Percentiles rank a stretch among this genome's conserved stretches.
These are phyloP conservation scores for Candida sp. DNA, from an alignment of 1,139 yeast genomes.

Conservation along the genomic window DNA sequence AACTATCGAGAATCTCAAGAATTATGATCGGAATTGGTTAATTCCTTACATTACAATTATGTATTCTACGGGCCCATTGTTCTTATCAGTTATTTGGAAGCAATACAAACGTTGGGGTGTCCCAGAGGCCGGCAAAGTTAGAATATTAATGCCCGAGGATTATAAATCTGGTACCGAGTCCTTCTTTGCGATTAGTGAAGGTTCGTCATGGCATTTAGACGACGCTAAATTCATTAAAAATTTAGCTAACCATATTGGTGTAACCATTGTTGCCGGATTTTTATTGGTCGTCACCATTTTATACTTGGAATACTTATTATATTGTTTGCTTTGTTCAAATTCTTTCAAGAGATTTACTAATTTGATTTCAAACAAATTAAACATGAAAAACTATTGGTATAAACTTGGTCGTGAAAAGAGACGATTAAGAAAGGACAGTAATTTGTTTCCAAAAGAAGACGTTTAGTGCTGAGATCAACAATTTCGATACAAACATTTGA, in stretches of 20 bases:
- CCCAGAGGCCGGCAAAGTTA: constrained; percentile 59
- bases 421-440: constrained; percentile 55
- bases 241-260: constrained; percentile 65
- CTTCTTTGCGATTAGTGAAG: constrained; percentile 70
- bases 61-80: constrained; percentile 92
- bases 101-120: constrained; percentile 80
- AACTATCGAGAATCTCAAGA: constrained; percentile 60
- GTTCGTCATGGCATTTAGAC: constrained; percentile 87
- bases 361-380: constrained; percentile 7
- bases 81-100: constrained; percentile 83
- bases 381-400: constrained; percentile 6
- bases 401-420: constrained; percentile 17
- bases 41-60: constrained; percentile 89
- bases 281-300: constrained; percentile 54
- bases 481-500: too few relatives aligned
- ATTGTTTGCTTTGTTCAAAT: constrained; percentile 38
- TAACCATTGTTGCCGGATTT: constrained; percentile 70
- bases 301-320: constrained; percentile 61
- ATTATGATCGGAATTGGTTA: constrained; percentile 69
- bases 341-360: constrained; percentile 23
- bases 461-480: neutral
- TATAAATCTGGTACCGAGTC: constrained; percentile 57
- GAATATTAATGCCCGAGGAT: constrained; percentile 68
- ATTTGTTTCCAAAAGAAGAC: constrained; percentile 17
- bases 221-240: constrained; percentile 77